Evolutionary conservation across 1,284 basidiomycete species (phyloP).

Genomic region (Coniophora puteana): DNA sequence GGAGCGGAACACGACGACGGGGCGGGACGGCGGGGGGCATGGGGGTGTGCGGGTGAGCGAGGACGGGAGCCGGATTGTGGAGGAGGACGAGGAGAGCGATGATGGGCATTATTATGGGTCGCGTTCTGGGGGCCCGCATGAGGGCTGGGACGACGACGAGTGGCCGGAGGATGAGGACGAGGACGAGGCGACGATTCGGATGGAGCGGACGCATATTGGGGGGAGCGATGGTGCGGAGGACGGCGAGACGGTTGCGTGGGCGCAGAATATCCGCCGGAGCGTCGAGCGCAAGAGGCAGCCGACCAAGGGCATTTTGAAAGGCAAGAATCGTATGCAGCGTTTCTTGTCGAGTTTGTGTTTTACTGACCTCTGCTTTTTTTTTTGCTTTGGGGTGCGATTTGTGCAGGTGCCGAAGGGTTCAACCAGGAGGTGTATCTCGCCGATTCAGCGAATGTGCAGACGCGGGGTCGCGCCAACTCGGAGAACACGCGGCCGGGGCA

Average conservation of each 20-base stretch:
- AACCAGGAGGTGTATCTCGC: constrained; percentile 52
- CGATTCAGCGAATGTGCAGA: constrained; percentile 38
- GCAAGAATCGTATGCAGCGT: constrained; percentile 35
- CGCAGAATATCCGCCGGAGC: constrained; percentile 62
- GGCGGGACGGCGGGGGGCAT: constrained; percentile 41
- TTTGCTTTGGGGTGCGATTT: constrained; percentile 18
- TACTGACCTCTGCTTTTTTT: constrained; percentile 9
- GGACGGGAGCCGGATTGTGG: constrained; percentile 64
- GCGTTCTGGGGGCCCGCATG: constrained; percentile 28
- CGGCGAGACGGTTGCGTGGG: constrained; percentile 69
- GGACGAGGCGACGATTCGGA: constrained; percentile 76
- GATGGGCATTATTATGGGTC: constrained; percentile 39
- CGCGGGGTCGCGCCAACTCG: constrained; percentile 76
- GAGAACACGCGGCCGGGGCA: constrained; percentile 61
- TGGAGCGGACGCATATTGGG: constrained; percentile 33
- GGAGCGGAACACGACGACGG: constrained; percentile 77
- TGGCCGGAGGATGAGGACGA: constrained; percentile 62
- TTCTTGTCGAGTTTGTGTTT: constrained; percentile 5
- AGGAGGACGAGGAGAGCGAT: constrained; percentile 68
- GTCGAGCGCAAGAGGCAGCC: constrained; percentile 64
- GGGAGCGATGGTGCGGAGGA: constrained; percentile 47
- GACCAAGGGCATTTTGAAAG: constrained; percentile 85
- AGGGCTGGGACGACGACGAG: constrained; percentile 73
- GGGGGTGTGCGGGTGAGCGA: constrained; percentile 51
- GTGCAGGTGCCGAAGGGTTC: constrained; percentile 58